These are phyloP conservation scores for Populus tomentosa DNA, from an alignment of 441 rosid genomes.

Conservation along the genomic window DNA sequence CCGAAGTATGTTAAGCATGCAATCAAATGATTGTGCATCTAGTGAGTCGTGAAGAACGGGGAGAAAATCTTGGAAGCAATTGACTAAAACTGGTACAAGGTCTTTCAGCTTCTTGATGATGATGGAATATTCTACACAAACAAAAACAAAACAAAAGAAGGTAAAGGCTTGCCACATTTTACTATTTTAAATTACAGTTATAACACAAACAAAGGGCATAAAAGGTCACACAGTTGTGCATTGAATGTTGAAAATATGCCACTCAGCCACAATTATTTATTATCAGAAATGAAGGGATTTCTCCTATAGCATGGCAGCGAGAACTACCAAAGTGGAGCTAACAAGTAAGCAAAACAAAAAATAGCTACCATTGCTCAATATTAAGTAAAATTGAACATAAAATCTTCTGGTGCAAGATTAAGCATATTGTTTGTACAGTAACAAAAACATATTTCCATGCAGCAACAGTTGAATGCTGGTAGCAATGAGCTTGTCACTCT, in stretches of 20 bases:
- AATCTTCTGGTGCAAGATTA: neutral
- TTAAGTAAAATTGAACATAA: neutral
- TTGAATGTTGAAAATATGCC: neutral
- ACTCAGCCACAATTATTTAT: neutral
- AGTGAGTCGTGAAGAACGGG: slow-evolving; percentile 47
- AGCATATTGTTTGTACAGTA: neutral
- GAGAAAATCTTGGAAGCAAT: slow-evolving; percentile 68
- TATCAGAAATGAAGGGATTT: neutral
- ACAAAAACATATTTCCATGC: neutral
- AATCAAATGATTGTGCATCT: slow-evolving; percentile 59
- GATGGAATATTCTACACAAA: slow-evolving; percentile 43
- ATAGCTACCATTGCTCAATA: neutral
- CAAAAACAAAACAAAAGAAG: slow-evolving; percentile 10
- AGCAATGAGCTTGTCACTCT: slow-evolving; percentile 4
- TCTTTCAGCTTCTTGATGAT: slow-evolving; percentile 49
- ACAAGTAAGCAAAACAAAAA: neutral
- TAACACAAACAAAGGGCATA: neutral
- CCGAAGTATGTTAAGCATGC: slow-evolving; percentile 54
- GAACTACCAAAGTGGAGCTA: neutral
- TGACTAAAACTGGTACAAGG: slow-evolving; percentile 65
- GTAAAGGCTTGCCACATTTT: neutral
- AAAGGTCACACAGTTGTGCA: neutral
- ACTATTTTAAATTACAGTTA: neutral
- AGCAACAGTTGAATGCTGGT: neutral
- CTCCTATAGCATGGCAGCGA: neutral